A percentile compares a stretch with the other conserved stretches of the same genome.
Conservation (phyloP, 192 early-diverging fungal species). For the Gonapodya prolifera region DNA sequence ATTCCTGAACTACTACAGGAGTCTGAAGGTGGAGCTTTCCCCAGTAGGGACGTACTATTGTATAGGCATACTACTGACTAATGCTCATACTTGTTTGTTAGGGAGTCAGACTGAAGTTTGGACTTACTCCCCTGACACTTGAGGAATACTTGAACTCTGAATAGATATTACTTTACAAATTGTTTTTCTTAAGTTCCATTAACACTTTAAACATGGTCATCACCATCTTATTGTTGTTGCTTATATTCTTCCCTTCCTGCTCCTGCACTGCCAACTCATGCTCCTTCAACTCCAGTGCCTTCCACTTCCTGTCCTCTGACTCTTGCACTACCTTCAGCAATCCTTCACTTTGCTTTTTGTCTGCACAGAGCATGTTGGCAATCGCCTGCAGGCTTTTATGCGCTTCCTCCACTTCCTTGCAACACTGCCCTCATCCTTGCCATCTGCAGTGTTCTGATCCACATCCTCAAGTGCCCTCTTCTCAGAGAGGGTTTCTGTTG, state of each 20-base stretch:
- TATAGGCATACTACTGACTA: no score
- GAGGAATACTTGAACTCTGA: no score
- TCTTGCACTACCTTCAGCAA: not conserved
- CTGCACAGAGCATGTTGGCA: not conserved
- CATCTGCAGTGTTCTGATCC: not conserved
- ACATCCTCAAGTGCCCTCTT: not conserved
- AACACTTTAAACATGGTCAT: not conserved
- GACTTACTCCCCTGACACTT: no score
- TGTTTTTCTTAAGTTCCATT: no score
- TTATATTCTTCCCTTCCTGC: not conserved
- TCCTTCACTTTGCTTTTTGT: not conserved
- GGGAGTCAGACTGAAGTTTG: no score
- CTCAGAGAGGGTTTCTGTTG: not conserved
- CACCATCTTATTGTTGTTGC: not conserved
- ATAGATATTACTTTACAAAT: no score
- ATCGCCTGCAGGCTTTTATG: not conserved
- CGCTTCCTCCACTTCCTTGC: not conserved
- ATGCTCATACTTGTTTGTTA: no score
- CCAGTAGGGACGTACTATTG: no score
- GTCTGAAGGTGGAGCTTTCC: no score
- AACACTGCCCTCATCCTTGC: not conserved
- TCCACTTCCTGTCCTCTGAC: not conserved
- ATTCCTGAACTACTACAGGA: no score
- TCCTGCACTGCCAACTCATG: not conserved
- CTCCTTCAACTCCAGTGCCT: not conserved